These are phyloP conservation scores for Rhizopogon rudus DNA, from an alignment of 768 basidiomycete genomes.

Conservation along the genomic window DNA sequence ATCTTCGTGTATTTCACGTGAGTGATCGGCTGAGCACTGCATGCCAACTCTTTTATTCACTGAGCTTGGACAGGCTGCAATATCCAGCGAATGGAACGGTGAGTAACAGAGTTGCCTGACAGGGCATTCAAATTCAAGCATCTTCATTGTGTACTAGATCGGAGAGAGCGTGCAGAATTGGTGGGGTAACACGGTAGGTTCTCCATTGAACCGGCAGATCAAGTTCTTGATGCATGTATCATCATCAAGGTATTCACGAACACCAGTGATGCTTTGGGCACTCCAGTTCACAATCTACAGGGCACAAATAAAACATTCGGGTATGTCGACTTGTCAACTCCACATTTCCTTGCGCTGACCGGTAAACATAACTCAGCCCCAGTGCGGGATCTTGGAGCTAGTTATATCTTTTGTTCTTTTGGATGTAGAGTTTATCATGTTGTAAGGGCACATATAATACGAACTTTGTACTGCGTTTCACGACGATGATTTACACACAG, in stretches of 20 bases:
- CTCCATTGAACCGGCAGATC: not conserved
- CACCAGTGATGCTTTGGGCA: conserved; percentile 16
- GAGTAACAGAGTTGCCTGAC: not conserved
- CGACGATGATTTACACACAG: not conserved
- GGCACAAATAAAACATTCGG: conserved; percentile 15
- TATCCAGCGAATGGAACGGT: conserved; percentile 21
- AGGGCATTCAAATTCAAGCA: not conserved
- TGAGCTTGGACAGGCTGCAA: conserved; percentile 16
- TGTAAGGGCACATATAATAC: not conserved
- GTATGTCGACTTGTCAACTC: not conserved
- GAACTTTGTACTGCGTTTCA: conserved; percentile 1
- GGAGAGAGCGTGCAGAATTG: conserved; percentile 15
- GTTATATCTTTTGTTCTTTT: not conserved
- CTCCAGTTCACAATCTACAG: conserved; percentile 21
- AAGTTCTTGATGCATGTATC: no score
- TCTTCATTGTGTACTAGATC: conserved; percentile 10
- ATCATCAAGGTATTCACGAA: conserved; percentile 16
- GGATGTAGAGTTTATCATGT: conserved; percentile 1
- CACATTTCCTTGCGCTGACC: not conserved
- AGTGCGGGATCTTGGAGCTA: conserved; percentile 18
- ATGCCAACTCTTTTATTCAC: not conserved
- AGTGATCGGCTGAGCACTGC: conserved; percentile 18
- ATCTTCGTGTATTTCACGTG: conserved; percentile 68
- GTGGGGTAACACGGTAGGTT: conserved; percentile 24
- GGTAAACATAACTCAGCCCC: not conserved